phyloP scores from a whole-genome alignment of 495 filamentous ascomycete genomes.

The Stereocaulon alpinum region DNA sequence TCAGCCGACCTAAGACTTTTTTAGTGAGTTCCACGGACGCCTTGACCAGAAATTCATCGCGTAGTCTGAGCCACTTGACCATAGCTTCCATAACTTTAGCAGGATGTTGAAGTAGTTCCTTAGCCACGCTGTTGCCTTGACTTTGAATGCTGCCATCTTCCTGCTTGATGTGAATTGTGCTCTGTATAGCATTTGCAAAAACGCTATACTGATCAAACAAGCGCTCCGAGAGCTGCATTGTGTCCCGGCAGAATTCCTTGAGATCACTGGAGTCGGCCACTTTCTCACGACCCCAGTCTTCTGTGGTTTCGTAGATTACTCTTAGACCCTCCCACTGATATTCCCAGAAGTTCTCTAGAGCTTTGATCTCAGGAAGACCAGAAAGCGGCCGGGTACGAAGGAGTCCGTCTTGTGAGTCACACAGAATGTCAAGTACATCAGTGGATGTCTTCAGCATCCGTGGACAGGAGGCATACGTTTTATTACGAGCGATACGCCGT shows the following conservation, averaged over 20 bases:
- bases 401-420: slow-evolving; percentile 69
- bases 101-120: slow-evolving; percentile 49
- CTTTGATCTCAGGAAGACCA: slow-evolving; percentile 48
- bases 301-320: slow-evolving; percentile 73
- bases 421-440: slow-evolving; percentile 71
- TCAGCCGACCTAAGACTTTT: slow-evolving; percentile 64
- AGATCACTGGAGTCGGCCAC: slow-evolving; percentile 57
- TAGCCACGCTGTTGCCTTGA: slow-evolving; percentile 37
- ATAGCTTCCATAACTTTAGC: slow-evolving; percentile 54
- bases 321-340: slow-evolving; percentile 67
- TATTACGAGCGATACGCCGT: slow-evolving; percentile 44
- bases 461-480: slow-evolving; percentile 55
- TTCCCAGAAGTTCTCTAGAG: slow-evolving; percentile 68
- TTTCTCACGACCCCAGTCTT: slow-evolving; percentile 50
- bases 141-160: slow-evolving; percentile 34
- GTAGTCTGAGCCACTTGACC: slow-evolving; percentile 72
- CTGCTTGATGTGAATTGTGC: slow-evolving; percentile 23
- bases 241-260: slow-evolving; percentile 86
- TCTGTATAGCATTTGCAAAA: slow-evolving; percentile 55
- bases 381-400: slow-evolving; percentile 54
- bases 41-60: slow-evolving; percentile 70
- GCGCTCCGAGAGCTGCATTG: slow-evolving; percentile 82
- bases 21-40: slow-evolving; percentile 57
- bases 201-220: slow-evolving; percentile 75
- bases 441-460: slow-evolving; percentile 62